These are phyloP conservation scores for Phytophthora podocarpi DNA, from an alignment of 352 stramenopile species.

Conservation along the genomic window DNA sequence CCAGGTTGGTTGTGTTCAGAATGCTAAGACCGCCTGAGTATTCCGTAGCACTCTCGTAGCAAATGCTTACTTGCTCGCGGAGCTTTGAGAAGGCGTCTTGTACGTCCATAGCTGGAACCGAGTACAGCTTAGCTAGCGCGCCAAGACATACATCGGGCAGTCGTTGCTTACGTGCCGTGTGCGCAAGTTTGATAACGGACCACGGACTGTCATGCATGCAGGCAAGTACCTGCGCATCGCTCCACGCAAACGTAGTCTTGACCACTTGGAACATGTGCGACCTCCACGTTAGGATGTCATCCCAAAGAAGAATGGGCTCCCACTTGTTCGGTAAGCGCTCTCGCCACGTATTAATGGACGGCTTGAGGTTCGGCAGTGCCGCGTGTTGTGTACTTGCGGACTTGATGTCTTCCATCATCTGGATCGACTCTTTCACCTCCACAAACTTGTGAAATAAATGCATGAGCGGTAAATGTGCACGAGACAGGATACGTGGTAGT, in stretches of 20 bases:
- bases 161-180: constrained; percentile 91
- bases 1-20: constrained; percentile 93
- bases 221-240: constrained; percentile 86
- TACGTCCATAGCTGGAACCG: constrained; percentile 92
- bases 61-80: constrained; percentile 93
- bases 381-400: constrained; percentile 79
- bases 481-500: constrained; percentile 77
- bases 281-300: constrained; percentile 93
- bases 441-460: constrained; percentile 93
- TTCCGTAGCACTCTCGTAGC: constrained; percentile 88
- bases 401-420: constrained; percentile 92
- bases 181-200: constrained; percentile 92
- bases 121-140: constrained; percentile 86
- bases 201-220: constrained; percentile 93
- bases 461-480: constrained; percentile 83
- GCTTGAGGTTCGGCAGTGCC: constrained; percentile 88
- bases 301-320: constrained; percentile 93
- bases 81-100: constrained; percentile 94
- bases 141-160: constrained; percentile 88
- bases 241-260: constrained; percentile 89
- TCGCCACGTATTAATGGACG: constrained; percentile 92
- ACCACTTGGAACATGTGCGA: constrained; percentile 93
- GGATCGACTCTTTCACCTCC: constrained; percentile 92
- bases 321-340: constrained; percentile 94
- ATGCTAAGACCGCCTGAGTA: constrained; percentile 90